Conservation (phyloP, 192 early-diverging fungal genomes). For the Allomyces macrogynus region DNA sequence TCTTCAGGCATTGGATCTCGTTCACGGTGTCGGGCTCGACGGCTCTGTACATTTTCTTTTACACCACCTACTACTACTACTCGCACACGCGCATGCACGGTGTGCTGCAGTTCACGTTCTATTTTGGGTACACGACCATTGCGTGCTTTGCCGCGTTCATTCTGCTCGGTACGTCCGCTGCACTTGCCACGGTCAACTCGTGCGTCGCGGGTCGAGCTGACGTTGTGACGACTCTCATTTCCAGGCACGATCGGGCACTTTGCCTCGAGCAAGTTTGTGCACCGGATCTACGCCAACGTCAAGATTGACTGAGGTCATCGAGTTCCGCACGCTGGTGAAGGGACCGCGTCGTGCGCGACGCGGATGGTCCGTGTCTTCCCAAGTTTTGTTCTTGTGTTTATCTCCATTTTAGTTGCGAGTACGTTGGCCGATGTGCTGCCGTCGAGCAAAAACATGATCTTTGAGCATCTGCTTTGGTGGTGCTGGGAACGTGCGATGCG, state of each 20-base stretch:
- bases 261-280: constrained; percentile 53
- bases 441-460: no score
- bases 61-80: constrained; percentile 71
- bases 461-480: no score
- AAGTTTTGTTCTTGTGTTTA: no score
- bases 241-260: constrained; percentile 56
- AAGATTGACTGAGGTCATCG: constrained; percentile 42
- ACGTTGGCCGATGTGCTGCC: no score
- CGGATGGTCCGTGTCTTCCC: no score
- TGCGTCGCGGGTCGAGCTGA: not conserved
- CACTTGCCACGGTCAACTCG: not conserved
- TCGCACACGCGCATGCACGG: constrained; percentile 57
- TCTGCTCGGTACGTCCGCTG: constrained; percentile 30
- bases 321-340: not conserved
- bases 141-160: constrained; percentile 56
- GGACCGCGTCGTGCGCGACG: not conserved
- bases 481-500: no score
- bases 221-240: not conserved
- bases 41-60: constrained; percentile 70
- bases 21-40: constrained; percentile 71
- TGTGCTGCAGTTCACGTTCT: constrained; percentile 54
- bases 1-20: constrained; percentile 63
- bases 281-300: constrained; percentile 62
- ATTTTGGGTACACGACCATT: constrained; percentile 74
- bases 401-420: no score